These are phyloP conservation scores for Rachicladosporium sp. DNA, from an alignment of 2,329 filamentous ascomycete genomes.

Conservation along the genomic window DNA sequence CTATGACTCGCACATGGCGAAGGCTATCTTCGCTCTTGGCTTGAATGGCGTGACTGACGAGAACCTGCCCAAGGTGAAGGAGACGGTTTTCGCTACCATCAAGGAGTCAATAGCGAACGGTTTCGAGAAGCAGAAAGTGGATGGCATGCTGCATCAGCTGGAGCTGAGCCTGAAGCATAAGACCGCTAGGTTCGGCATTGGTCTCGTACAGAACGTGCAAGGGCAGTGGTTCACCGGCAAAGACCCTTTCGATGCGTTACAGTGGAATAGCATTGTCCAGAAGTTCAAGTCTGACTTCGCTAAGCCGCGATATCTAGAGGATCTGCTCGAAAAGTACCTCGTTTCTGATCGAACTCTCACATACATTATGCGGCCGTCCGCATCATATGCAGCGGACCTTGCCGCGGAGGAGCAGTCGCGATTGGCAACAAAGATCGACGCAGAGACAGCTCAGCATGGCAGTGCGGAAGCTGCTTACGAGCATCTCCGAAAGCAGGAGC, in stretches of 20 bases:
- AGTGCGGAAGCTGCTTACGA: slow-evolving; percentile 59
- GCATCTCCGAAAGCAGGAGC: slow-evolving; percentile 63
- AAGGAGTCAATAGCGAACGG: slow-evolving; percentile 58
- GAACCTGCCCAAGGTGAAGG: slow-evolving; percentile 65
- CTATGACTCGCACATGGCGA: slow-evolving; percentile 64
- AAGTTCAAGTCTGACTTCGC: slow-evolving; percentile 69
- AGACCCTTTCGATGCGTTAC: slow-evolving; percentile 79
- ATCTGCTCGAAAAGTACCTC: slow-evolving; percentile 77
- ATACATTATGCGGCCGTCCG: slow-evolving; percentile 87
- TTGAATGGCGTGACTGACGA: slow-evolving; percentile 77
- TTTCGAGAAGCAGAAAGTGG: slow-evolving; percentile 81
- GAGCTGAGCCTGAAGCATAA: slow-evolving; percentile 94
- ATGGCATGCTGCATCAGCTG: slow-evolving; percentile 84
- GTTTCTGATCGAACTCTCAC: slow-evolving; percentile 75
- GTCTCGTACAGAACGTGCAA: slow-evolving; percentile 75
- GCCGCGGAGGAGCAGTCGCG: slow-evolving; percentile 65
- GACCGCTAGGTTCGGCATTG: slow-evolving; percentile 88
- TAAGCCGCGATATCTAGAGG: slow-evolving; percentile 69
- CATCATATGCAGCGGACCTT: slow-evolving; percentile 60
- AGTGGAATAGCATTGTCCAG: slow-evolving; percentile 80
- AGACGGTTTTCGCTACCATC: slow-evolving; percentile 60
- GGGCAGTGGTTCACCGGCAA: slow-evolving; percentile 92
- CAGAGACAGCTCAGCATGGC: slow-evolving; percentile 55
- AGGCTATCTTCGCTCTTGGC: slow-evolving; percentile 79
- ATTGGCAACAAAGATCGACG: slow-evolving; percentile 60